Evolutionary conservation across 192 early-diverging fungal species (phyloP).

Genomic region (Entrophospora sp.): DNA sequence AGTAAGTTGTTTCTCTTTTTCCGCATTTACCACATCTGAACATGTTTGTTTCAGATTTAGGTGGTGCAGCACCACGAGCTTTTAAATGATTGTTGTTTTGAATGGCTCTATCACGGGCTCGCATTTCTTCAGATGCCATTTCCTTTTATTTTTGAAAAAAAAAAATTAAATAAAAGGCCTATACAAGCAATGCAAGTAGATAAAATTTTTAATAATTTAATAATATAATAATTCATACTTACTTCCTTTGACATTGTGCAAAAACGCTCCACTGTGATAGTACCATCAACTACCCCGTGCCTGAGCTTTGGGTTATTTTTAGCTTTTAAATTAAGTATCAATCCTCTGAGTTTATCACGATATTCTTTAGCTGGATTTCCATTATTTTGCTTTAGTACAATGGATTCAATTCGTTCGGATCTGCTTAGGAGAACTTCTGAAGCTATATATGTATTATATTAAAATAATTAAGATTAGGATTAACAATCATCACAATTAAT

Average conservation of each 20-base stretch:
- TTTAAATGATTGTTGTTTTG: conserved; percentile 65
- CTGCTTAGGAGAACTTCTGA: conserved; percentile 43
- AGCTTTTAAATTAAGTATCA: conserved; percentile 68
- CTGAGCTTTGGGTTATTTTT: conserved; percentile 73
- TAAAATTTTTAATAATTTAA: too few relatives aligned
- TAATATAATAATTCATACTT: too few relatives aligned
- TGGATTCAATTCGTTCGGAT: conserved; percentile 52
- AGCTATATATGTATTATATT: too few relatives aligned
- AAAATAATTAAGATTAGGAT: too few relatives aligned
- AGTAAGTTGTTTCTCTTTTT: conserved; percentile 78
- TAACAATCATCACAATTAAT: background rate
- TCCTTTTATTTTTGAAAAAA: conserved; percentile 39
- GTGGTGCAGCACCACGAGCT: conserved; percentile 64
- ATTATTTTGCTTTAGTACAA: conserved; percentile 46
- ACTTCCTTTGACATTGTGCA: conserved; percentile 66
- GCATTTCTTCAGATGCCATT: conserved; percentile 85
- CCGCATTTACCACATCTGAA: conserved; percentile 94
- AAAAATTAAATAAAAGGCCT: too few relatives aligned
- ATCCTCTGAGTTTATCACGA: conserved; percentile 64
- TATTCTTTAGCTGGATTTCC: conserved; percentile 48
- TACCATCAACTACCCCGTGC: conserved; percentile 56
- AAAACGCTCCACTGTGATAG: conserved; percentile 54
- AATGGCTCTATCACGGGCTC: conserved; percentile 59
- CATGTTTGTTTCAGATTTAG: conserved; percentile 80
- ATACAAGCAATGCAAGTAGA: too few relatives aligned